Percentiles rank a stretch among this genome's conserved stretches.
phyloP scores from a whole-genome alignment of 2,329 filamentous ascomycete genomes.

The Xylogone sp. region DNA sequence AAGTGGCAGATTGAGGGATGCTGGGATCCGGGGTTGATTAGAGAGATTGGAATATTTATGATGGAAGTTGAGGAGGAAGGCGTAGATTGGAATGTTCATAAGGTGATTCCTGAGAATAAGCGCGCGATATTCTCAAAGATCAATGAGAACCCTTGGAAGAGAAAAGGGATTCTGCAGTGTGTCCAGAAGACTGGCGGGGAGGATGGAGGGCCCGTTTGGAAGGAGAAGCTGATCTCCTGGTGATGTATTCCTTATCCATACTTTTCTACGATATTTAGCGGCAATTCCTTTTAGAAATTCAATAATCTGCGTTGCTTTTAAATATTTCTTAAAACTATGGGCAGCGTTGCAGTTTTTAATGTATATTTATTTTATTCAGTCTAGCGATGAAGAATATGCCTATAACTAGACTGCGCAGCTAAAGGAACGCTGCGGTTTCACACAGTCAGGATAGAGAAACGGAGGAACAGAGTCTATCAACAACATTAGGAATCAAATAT shows the following conservation, averaged over 20 bases:
- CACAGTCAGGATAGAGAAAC: background rate
- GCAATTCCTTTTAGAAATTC: background rate
- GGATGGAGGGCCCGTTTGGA: constrained; percentile 3
- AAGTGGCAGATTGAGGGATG: constrained; percentile 12
- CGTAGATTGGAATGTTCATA: constrained; percentile 5
- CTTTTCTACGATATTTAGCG: background rate
- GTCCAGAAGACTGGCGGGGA: constrained; percentile 2
- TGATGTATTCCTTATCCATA: background rate
- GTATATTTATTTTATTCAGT: no score
- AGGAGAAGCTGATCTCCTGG: constrained; percentile 1
- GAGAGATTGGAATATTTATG: constrained; percentile 14
- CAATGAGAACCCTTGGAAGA: constrained; percentile 1
- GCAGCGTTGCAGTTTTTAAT: no score
- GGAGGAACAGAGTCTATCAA: background rate
- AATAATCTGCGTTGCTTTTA: background rate
- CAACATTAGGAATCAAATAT: background rate
- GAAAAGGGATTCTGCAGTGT: constrained; percentile 1
- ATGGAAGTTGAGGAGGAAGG: constrained; percentile 22
- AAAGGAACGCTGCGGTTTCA: background rate
- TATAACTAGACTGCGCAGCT: no score
- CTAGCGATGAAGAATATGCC: no score
- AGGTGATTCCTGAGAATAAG: constrained; percentile 1
- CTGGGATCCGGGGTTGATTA: constrained; percentile 11
- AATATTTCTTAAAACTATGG: no score
- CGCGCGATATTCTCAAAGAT: constrained; percentile 3